Evolutionary conservation across 2,329 filamentous ascomycete species (phyloP).

Genomic region (Penicillium sp.): DNA sequence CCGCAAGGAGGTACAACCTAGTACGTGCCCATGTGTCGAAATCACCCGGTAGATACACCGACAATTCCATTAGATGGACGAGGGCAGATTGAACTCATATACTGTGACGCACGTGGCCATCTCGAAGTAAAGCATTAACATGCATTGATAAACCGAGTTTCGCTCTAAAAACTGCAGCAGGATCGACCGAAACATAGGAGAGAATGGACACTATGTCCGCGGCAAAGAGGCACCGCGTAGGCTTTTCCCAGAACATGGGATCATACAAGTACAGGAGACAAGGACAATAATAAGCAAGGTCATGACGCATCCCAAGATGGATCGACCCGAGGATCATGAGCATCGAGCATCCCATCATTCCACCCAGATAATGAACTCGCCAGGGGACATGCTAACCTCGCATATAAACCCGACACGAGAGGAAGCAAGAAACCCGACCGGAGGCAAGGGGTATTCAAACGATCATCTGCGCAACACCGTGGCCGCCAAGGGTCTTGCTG

Average conservation of each 20-base stretch:
- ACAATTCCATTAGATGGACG: too few species aligned
- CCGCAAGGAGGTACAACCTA: too few species aligned
- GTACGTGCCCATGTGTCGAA: too few species aligned
- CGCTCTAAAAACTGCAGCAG: neutral
- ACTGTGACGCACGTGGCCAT: neutral
- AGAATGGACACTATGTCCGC: constrained; percentile 3
- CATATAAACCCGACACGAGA: neutral
- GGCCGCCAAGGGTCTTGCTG: constrained; percentile 94
- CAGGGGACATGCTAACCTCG: constrained; percentile 2
- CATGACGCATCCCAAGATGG: constrained; percentile 26
- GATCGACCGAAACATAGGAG: neutral
- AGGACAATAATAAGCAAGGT: constrained; percentile 16
- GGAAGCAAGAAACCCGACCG: constrained; percentile 2
- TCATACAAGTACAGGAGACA: constrained; percentile 27
- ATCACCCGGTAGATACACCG: too few species aligned
- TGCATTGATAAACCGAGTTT: neutral
- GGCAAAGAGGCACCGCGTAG: neutral
- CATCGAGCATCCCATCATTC: constrained; percentile 24
- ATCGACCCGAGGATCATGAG: constrained; percentile 16
- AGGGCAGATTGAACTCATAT: too few species aligned
- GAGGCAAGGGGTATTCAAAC: constrained; percentile 55
- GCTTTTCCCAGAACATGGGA: constrained; percentile 6
- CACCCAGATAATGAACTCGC: constrained; percentile 5
- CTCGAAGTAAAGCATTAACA: neutral
- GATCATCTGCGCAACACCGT: constrained; percentile 97